These are phyloP conservation scores for Alisma plantagoaquatica DNA, from an alignment of 106 monocot species.

Conservation along the genomic window DNA sequence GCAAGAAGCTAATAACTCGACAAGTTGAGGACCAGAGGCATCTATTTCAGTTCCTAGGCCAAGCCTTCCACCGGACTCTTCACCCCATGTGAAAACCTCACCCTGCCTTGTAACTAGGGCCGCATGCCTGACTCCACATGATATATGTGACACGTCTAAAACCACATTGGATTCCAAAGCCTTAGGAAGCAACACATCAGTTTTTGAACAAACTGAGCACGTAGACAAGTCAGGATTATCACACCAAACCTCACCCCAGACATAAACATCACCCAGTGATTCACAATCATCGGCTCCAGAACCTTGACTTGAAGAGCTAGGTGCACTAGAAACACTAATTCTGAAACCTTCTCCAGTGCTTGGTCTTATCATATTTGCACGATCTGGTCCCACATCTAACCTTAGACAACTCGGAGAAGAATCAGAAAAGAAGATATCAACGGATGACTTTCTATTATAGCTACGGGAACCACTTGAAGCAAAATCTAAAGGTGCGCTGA, in stretches of 20 bases:
- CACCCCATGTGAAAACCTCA: constrained; percentile 87
- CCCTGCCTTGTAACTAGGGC: constrained; percentile 78
- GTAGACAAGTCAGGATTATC: constrained; percentile 28
- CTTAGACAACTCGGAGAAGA: constrained; percentile 28
- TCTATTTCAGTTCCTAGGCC: constrained; percentile 58
- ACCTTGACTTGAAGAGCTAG: constrained; percentile 65
- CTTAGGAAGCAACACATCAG: constrained; percentile 50
- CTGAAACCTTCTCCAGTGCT: constrained; percentile 44
- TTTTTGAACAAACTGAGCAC: constrained; percentile 19
- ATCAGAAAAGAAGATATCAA: constrained; percentile 12
- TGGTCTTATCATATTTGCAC: constrained; percentile 66
- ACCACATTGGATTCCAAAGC: constrained; percentile 73
- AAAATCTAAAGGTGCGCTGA: constrained; percentile 30
- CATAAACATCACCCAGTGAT: constrained; percentile 75
- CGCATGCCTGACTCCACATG: constrained; percentile 61
- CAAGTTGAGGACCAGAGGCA: constrained; percentile 42
- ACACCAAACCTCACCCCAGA: constrained; percentile 77
- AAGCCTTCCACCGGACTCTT: constrained; percentile 69
- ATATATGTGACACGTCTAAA: constrained; percentile 68
- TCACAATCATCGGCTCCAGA: constrained; percentile 80
- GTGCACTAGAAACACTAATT: constrained; percentile 72
- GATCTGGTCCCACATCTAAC: constrained; percentile 52
- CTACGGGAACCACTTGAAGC: constrained; percentile 22
- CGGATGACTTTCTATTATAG: constrained; percentile 10
- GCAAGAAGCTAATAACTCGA: constrained; percentile 38